Evolutionary conservation across 148 eudicot genomes (phyloP).

Genomic region (Arctostaphylos glauca): DNA sequence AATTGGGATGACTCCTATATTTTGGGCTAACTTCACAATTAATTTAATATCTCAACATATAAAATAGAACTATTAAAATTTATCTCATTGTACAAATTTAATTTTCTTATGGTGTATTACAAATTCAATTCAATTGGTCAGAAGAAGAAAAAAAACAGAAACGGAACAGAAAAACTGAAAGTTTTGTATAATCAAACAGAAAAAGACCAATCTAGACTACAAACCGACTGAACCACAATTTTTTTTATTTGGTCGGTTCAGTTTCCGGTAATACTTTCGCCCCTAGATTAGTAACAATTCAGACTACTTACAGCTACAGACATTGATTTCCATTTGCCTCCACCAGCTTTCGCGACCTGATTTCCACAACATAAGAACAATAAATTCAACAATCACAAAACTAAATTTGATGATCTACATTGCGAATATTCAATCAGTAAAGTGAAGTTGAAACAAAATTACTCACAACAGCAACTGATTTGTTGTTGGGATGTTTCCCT

Average conservation of each 20-base stretch:
- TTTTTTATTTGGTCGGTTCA: too few species aligned
- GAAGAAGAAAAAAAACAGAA: not conserved
- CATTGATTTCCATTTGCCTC: slow-evolving; percentile 36
- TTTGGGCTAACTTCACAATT: too few species aligned
- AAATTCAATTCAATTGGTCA: not conserved
- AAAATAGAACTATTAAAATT: not conserved
- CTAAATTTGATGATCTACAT: not conserved
- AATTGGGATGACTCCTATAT: too few species aligned
- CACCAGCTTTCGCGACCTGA: slow-evolving; percentile 41
- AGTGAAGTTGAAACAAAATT: not conserved
- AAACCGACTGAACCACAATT: too few species aligned
- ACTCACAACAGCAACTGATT: slow-evolving; percentile 32
- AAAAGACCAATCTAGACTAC: not conserved
- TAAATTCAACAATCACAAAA: not conserved
- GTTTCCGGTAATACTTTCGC: too few species aligned
- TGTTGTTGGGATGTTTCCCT: slow-evolving; percentile 35
- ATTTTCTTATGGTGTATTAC: too few species aligned
- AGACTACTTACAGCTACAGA: slow-evolving; percentile 23
- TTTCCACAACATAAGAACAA: not conserved
- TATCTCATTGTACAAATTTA: too few species aligned
- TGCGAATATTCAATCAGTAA: not conserved
- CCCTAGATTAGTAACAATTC: too few species aligned
- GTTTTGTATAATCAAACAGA: too few species aligned
- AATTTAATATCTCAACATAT: not conserved
- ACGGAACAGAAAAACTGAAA: too few species aligned